Evolutionary conservation across 2,329 filamentous ascomycete genomes (phyloP).

Genomic region (Myriosclerotinia scirpicola): DNA sequence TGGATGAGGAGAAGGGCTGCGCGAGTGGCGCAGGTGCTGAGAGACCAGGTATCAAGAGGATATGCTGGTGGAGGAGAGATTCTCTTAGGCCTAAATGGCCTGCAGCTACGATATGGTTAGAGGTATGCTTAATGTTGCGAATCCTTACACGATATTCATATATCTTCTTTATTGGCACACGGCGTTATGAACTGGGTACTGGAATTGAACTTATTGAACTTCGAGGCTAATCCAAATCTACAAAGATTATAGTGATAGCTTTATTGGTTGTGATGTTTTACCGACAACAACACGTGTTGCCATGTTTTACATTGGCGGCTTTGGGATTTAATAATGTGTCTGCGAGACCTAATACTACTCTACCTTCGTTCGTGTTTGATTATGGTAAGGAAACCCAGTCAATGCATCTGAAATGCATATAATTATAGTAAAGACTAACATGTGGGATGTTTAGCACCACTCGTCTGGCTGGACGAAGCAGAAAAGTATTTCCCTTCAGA

Average conservation of each 20-base stretch:
- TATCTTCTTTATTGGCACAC: neutral
- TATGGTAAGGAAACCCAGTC: conserved; percentile 44
- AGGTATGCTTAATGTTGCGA: conserved; percentile 23
- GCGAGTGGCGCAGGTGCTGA: neutral
- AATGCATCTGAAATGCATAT: neutral
- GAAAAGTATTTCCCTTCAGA: conserved; percentile 53
- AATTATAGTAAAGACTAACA: conserved; percentile 6
- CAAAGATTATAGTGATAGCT: conserved; percentile 21
- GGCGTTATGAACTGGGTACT: neutral
- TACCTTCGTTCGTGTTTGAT: conserved; percentile 48
- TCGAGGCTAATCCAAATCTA: conserved; percentile 7
- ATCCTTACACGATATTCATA: neutral
- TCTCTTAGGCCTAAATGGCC: neutral
- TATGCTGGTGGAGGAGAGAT: conserved; percentile 17
- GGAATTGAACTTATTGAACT: conserved; percentile 24
- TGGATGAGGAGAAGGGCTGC: conserved; percentile 19
- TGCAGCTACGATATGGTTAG: conserved; percentile 25
- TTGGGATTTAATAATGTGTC: conserved; percentile 1
- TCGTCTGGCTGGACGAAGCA: conserved; percentile 51
- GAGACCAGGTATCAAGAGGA: neutral
- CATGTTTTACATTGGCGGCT: conserved; percentile 14
- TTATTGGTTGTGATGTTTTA: conserved; percentile 18
- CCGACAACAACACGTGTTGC: conserved; percentile 15
- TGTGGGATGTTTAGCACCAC: conserved; percentile 45
- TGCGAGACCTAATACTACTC: conserved; percentile 26